Evolutionary conservation across 2,329 filamentous ascomycete genomes (phyloP), one percentile per base, ranked within the genome.

Genomic region (Ascochyta lentis): DNA sequence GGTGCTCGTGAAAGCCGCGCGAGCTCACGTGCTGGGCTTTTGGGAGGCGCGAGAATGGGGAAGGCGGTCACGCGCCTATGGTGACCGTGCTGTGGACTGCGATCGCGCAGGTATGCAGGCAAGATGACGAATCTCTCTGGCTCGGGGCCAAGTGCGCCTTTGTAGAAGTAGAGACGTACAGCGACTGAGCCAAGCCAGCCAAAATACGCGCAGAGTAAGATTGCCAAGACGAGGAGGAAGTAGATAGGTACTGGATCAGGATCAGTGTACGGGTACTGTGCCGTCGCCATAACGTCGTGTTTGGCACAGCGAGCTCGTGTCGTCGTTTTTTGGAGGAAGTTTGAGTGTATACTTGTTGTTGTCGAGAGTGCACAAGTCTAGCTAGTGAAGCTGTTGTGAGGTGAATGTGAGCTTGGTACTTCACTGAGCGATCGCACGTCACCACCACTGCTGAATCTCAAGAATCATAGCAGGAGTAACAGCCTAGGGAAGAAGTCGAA

Each of bases 151-250:
- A 71, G 51, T 3, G 58, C 56, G 23, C 68, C 67, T 46, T 61
- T 59, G 49, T 71, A 69, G 50, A 67, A 65, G 56, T 64, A 71
- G 1, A 72, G 59, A 4, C 69, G 61, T 10, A 62, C 63, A 24
- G 57, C 58, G 15, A 65, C 52, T 0, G 54, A 59, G 39, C 63
- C 64, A 8, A 69, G 16, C 39, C 59, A 70, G 48, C 60, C 63
- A 44, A 55, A 66, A 42, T 58, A 72, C 22, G 41, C 33, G 53
- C 61, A 60, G 37, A 68, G 39, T n/a, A 57, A 40, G n/a, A 58
- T 37, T 1, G 44, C 49, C 31, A 72, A 31, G 26, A 59, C 26
- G 15, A 67, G 23, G 12, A 70, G 61, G 4, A 65, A 33, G 29
- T 63, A 66, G 3, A 63, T 43, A 4, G 63, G 51, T 4, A 23